A percentile compares a stretch with the other conserved stretches of the same genome.
These are phyloP conservation scores for Quercus engelmannii DNA, from an alignment of 306 rosid species.

Conservation along the genomic window DNA sequence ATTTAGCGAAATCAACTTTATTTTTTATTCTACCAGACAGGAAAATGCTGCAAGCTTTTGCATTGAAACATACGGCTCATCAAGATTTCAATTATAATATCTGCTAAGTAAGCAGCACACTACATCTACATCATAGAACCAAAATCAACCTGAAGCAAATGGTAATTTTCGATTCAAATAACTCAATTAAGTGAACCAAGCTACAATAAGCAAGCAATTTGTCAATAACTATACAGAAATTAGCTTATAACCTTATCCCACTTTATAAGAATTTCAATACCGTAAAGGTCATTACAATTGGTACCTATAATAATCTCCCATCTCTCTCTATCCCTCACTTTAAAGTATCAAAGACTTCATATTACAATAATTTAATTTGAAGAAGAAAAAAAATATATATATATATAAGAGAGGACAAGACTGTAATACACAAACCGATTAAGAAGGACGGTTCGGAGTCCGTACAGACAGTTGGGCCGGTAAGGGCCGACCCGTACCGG, in stretches of 20 bases:
- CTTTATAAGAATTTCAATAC: neutral
- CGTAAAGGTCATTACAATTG: slow-evolving; percentile 14
- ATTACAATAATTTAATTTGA: slow-evolving; percentile 9
- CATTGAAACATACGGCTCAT: neutral
- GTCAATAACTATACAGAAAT: neutral
- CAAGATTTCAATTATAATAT: neutral
- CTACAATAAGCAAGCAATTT: neutral
- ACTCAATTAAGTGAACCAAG: neutral
- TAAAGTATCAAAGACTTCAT: slow-evolving; percentile 21
- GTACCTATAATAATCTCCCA: slow-evolving; percentile 7
- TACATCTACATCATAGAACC: neutral
- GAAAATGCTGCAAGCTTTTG: no score
- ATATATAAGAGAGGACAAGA: neutral
- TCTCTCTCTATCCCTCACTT: slow-evolving; percentile 17
- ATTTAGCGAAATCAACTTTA: no score
- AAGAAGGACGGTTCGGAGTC: slow-evolving; percentile 49
- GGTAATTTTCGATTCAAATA: neutral
- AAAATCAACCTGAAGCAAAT: neutral
- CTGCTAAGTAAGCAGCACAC: neutral
- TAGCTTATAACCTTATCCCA: slow-evolving; percentile 11
- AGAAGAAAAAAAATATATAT: neutral
- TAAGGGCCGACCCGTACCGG: slow-evolving; percentile 82
- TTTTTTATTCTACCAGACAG: no score
- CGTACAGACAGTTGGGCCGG: slow-evolving; percentile 57
- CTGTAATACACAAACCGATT: slow-evolving; percentile 9